Evolutionary conservation across 192 early-diverging fungal genomes (phyloP).

Genomic region (Dispira simplex): DNA sequence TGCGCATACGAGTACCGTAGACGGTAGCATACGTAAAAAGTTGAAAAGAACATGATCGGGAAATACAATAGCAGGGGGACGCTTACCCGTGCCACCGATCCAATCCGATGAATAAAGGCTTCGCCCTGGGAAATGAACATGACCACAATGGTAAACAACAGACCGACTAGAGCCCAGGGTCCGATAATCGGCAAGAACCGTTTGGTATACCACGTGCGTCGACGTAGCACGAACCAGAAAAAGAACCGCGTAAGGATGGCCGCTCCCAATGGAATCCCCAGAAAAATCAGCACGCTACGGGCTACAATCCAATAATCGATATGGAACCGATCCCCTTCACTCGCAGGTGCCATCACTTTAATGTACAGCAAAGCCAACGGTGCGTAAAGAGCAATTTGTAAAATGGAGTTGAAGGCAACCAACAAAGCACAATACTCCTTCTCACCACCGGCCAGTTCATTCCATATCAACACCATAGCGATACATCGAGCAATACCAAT

Average conservation of each 20-base stretch:
- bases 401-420: constrained; percentile 50
- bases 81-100: constrained; percentile 32
- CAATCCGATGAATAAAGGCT: constrained; percentile 41
- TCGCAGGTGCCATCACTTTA: constrained; percentile 23
- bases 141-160: constrained; percentile 50
- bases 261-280: constrained; percentile 44
- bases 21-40: constrained; percentile 23
- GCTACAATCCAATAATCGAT: constrained; percentile 38
- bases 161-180: constrained; percentile 35
- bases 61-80: constrained; percentile 56
- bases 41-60: constrained; percentile 28
- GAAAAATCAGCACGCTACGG: constrained; percentile 39
- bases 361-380: constrained; percentile 43
- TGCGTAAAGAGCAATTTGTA: constrained; percentile 45
- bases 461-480: constrained; percentile 72
- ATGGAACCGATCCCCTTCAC: constrained; percentile 14
- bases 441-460: constrained; percentile 47
- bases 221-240: constrained; percentile 15
- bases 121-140: constrained; percentile 53
- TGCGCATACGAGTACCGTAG: constrained; percentile 25
- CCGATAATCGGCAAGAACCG: constrained; percentile 36
- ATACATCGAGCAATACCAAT: constrained; percentile 42
- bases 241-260: constrained; percentile 38
- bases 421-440: constrained; percentile 48
- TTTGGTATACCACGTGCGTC: constrained; percentile 33